Conservation (phyloP, 2,329 filamentous ascomycete genomes). For the Colletotrichum cereale region DNA sequence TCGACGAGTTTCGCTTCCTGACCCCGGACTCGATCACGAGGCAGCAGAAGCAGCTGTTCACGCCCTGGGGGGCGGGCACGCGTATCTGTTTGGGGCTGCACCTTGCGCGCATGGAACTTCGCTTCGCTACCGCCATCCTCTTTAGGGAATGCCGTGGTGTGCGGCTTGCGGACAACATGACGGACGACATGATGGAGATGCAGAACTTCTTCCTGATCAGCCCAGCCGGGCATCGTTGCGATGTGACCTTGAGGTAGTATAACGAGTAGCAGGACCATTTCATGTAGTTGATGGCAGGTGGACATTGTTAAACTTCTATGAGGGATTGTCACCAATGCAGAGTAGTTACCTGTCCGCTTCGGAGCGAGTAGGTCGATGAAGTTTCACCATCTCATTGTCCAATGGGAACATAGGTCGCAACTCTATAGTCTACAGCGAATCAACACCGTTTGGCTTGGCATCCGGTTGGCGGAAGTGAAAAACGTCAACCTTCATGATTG, state of each 20-base stretch:
- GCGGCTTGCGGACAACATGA: slow-evolving; percentile 49
- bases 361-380: too few relatives aligned
- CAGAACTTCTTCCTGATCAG: slow-evolving; percentile 50
- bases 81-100: slow-evolving; percentile 66
- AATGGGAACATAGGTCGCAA: background rate
- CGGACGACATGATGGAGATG: slow-evolving; percentile 52
- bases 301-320: background rate
- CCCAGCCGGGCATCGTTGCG: slow-evolving; percentile 49
- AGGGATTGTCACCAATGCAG: background rate
- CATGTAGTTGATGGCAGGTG: background rate
- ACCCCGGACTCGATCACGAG: slow-evolving; percentile 21
- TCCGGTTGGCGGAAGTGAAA: background rate
- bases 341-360: background rate
- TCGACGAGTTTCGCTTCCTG: slow-evolving; percentile 24
- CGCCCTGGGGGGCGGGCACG: slow-evolving; percentile 65
- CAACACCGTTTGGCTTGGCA: background rate
- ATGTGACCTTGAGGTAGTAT: slow-evolving; percentile 37
- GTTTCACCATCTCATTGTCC: too few relatives aligned
- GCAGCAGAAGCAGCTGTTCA: slow-evolving; percentile 61
- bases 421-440: background rate
- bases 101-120: slow-evolving; percentile 67
- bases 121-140: slow-evolving; percentile 64
- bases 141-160: slow-evolving; percentile 60
- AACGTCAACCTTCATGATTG: background rate
- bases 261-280: background rate